Evolutionary conservation across 1,284 basidiomycete genomes (phyloP), one percentile per base, ranked within the genome.

Genomic region (Phylloporus sp.): DNA sequence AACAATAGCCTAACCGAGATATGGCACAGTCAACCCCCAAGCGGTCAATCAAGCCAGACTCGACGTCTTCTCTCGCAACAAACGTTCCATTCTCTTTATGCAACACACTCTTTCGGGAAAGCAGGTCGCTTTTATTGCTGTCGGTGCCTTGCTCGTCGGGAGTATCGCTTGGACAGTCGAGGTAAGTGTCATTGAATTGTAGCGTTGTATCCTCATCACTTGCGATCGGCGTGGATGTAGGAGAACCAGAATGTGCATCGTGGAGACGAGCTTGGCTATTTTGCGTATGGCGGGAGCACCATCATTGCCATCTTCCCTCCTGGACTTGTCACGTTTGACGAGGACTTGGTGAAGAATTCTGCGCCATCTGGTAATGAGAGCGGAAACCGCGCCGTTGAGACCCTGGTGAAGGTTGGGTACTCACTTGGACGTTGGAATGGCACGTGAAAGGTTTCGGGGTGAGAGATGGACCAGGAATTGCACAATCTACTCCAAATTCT

Each of bases 51-150:
- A 89, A 75, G 67, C 72, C 15, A 79, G 83, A 3, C 86, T 93
- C 58, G 89, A 93, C 70, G 90, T 93, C 3, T 88, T 93, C 70
- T 90, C 90, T 1, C 85, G 84, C 18, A 94, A 94, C 76, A 84
- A 83, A 56, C 86, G 91, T 28, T 82, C 84, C 1, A 76, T 88
- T n/a, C 71, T 87, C 17, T 84, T 84, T 67, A 71, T 88, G 66
- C 81, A 79, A 47, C 84, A 88, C 64, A 66, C 69, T 2, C 70
- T 66, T 10, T 81, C 85, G 0, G 81, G 81, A 1, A 75, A 79
- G 40, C 78, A 78, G 11, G 76, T 90, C 17, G 88, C 84, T 2
- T 84, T 86, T 65, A 82, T 90, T 26, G 87, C 88, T 4, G 81
- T 90, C 60, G 88, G 88, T 6, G 89, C 89, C 4, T 78, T 90